Percentiles rank a stretch among this genome's conserved stretches.
phyloP scores from a whole-genome alignment of 257 asterid genomes.

The Primulina huaijiensis region DNA sequence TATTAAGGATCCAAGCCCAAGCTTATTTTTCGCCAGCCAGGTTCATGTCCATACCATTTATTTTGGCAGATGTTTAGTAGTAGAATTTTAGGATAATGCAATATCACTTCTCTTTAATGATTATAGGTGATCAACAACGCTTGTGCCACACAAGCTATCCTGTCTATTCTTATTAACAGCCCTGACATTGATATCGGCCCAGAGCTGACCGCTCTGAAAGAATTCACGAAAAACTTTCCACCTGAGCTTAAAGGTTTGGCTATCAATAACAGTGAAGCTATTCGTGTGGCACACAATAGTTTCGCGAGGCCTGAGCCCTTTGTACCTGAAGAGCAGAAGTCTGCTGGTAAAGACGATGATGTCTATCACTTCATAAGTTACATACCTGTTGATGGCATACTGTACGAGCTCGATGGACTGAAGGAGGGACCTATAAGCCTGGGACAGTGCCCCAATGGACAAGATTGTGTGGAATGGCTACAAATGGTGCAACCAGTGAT shows the following conservation, averaged over 20 bases:
- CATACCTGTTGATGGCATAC: conserved; percentile 82
- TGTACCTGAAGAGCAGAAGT: conserved; percentile 82
- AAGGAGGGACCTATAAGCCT: conserved; percentile 98
- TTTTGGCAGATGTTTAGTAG: conserved; percentile 14
- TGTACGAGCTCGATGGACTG: conserved; percentile 95
- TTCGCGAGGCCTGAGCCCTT: conserved; percentile 97
- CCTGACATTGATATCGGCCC: conserved; percentile 87
- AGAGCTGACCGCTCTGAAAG: conserved; percentile 73
- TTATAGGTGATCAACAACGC: conserved; percentile 91
- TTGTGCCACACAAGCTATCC: conserved; percentile 98
- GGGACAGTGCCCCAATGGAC: conserved; percentile 71
- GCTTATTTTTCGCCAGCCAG: conserved; percentile 96
- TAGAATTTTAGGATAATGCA: conserved; percentile 11
- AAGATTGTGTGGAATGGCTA: conserved; percentile 70
- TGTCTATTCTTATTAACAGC: conserved; percentile 82
- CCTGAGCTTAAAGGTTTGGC: conserved; percentile 93
- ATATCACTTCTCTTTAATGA: conserved; percentile 5
- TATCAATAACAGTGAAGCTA: conserved; percentile 90
- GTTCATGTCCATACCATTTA: conserved; percentile 32
- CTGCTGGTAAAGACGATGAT: conserved; percentile 87
- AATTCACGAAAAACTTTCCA: conserved; percentile 86
- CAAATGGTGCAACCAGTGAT: conserved; percentile 83
- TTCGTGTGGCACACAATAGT: conserved; percentile 93
- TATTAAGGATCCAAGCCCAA: conserved; percentile 87
- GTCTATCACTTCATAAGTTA: conserved; percentile 96